phyloP scores from a whole-genome alignment of 2,329 filamentous ascomycete genomes.

The Pestalotiopsis sp. region DNA sequence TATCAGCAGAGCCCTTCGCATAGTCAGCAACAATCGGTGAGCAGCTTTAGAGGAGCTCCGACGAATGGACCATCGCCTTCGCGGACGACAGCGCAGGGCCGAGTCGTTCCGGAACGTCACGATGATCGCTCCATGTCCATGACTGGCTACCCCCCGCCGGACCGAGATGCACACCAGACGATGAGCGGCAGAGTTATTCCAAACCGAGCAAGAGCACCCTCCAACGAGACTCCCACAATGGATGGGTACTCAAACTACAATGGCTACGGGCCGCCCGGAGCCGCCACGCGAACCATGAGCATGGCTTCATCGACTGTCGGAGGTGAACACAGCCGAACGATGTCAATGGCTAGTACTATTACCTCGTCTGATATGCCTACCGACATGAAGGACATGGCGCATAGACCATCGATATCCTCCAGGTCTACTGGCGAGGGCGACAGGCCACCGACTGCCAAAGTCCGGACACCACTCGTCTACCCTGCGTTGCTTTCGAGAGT shows the following conservation, averaged over 20 bases:
- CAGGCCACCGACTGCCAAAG: slow-evolving; percentile 62
- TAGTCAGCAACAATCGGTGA: slow-evolving; percentile 64
- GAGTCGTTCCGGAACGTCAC: slow-evolving; percentile 87
- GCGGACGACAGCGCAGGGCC: slow-evolving; percentile 86
- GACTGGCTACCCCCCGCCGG: slow-evolving; percentile 76
- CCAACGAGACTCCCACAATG: slow-evolving; percentile 40
- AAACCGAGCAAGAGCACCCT: slow-evolving; percentile 58
- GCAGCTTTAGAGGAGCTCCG: slow-evolving; percentile 77
- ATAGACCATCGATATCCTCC: slow-evolving; percentile 60
- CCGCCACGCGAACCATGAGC: slow-evolving; percentile 61
- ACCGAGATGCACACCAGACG: slow-evolving; percentile 82
- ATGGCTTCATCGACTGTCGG: slow-evolving; percentile 58
- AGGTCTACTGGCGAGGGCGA: slow-evolving; percentile 54
- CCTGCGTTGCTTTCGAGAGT: slow-evolving; percentile 93
- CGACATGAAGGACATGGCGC: slow-evolving; percentile 53
- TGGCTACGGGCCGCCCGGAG: slow-evolving; percentile 48
- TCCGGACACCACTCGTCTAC: slow-evolving; percentile 83
- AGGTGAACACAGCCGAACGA: slow-evolving; percentile 63
- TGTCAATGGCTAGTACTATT: slow-evolving; percentile 92
- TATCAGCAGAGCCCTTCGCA: slow-evolving; percentile 68
- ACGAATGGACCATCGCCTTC: slow-evolving; percentile 67
- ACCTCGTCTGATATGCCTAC: slow-evolving; percentile 65
- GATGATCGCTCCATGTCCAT: slow-evolving; percentile 96
- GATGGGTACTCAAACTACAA: slow-evolving; percentile 37
- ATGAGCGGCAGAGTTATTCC: slow-evolving; percentile 94